Evolutionary conservation across 176 grass and related monocot genomes (phyloP).

Genomic region (Guadua angustifolia): DNA sequence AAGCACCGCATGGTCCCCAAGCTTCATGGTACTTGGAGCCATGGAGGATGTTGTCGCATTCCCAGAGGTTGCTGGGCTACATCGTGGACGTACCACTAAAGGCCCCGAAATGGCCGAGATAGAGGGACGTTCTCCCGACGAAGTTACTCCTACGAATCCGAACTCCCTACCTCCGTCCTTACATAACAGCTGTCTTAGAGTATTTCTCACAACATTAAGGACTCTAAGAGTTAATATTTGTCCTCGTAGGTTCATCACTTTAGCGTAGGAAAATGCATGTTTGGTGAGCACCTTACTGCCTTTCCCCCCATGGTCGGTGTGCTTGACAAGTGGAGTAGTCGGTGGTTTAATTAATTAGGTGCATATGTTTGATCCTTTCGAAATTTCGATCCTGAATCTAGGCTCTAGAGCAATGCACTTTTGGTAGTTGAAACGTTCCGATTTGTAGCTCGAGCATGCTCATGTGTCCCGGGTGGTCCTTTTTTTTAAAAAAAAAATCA

Average conservation of each 20-base stretch:
- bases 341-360: background rate
- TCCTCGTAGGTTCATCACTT: background rate
- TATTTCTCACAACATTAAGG: background rate
- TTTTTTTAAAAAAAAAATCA: constrained; percentile 39
- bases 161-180: constrained; percentile 17
- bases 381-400: background rate
- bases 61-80: background rate
- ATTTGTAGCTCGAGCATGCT: constrained; percentile 3
- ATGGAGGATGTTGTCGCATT: background rate
- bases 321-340: background rate
- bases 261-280: background rate
- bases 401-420: background rate
- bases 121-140: background rate
- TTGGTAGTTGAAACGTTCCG: constrained; percentile 42
- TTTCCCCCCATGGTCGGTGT: background rate
- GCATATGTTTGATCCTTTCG: background rate
- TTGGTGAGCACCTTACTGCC: background rate
- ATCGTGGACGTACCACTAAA: background rate
- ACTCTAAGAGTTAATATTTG: background rate
- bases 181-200: background rate
- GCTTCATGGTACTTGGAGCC: background rate
- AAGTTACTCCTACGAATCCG: constrained; percentile 3
- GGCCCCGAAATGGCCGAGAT: background rate
- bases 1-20: background rate
- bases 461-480: constrained; percentile 33